Conservation (phyloP, 148 eudicot species). For the Rhododendron ferrugineum region DNA sequence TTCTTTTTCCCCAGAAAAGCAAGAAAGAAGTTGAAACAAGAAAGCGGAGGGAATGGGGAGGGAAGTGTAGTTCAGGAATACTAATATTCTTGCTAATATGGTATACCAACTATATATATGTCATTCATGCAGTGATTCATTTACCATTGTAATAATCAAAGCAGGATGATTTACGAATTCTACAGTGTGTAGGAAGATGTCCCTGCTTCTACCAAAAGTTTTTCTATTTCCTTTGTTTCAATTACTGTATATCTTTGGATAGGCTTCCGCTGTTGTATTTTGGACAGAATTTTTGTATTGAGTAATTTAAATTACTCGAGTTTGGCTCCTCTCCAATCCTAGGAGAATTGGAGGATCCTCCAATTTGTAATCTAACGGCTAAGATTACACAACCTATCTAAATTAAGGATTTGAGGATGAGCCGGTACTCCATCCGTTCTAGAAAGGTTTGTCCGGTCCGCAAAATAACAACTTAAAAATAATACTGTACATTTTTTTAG, state of each 20-base stretch:
- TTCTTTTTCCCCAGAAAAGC: neutral
- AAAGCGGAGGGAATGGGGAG: neutral
- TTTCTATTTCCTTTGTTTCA: neutral
- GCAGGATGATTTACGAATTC: neutral
- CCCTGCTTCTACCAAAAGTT: neutral
- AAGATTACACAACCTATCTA: too few species aligned
- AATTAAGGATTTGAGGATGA: too few species aligned
- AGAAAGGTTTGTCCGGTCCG: too few species aligned
- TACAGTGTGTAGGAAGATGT: neutral
- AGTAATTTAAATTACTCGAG: too few species aligned
- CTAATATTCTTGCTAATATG: neutral
- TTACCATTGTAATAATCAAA: neutral
- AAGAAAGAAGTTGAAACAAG: neutral
- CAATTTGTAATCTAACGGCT: too few species aligned
- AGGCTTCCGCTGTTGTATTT: neutral
- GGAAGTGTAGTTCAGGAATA: neutral
- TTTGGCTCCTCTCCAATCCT: too few species aligned
- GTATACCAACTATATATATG: neutral
- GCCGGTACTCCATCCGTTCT: too few species aligned
- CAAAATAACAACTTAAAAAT: too few species aligned
- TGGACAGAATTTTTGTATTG: neutral
- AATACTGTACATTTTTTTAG: too few species aligned
- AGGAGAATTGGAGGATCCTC: too few species aligned
- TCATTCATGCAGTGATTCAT: neutral
- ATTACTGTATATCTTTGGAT: neutral